Evolutionary conservation across 164 flowering plant genomes (phyloP), one percentile per base, ranked within the genome.

Genomic region (Stephania japonica): DNA sequence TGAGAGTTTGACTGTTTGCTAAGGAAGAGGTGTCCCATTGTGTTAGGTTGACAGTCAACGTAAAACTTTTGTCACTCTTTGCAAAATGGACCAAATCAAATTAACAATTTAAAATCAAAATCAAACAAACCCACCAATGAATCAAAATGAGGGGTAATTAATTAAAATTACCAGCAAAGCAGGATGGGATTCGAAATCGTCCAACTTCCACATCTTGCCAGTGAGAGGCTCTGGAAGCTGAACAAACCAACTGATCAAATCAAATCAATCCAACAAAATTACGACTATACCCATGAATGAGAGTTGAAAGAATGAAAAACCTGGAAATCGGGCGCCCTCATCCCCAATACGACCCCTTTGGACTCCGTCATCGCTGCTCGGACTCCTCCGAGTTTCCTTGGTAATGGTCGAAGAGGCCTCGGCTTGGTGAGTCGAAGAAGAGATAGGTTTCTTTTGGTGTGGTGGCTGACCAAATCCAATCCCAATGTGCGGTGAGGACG

Each of bases 141-240:
- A n/a, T n/a, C n/a, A n/a, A n/a, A n/a, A n/a, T n/a, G n/a, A n/a
- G n/a, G n/a, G n/a, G n/a, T n/a, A n/a, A n/a, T n/a, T n/a, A 47
- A 47, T n/a, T 1, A 14, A 47, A 47, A 23, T 82, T 80, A 93
- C 98, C 90, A 94, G 83, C 68, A 94, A 83, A 74, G 95, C 94
- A 64, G 95, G 97, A 78, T 88, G 77, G 11, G 88, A 72, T 79
- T 94, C 94, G 77, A 92, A 94, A 75, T 91, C 97, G 18, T 88
- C 92, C 78, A 92, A 79, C 16, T 73, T 85, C 97, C 98, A 94
- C 16, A 79, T 74, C 77, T 87, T 92, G 71, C 97, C 97, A 44
- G 99, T 90, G n/a, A 92, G 90, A 53, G 99, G 98, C 86, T 92
- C 98, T 47, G 85, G 78, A 38, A 92, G 86, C 97, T 92, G 75